Evolutionary conservation across 2,329 filamentous ascomycete genomes (phyloP), one percentile per base, ranked within the genome.

Genomic region (Lachnellula willkommii): DNA sequence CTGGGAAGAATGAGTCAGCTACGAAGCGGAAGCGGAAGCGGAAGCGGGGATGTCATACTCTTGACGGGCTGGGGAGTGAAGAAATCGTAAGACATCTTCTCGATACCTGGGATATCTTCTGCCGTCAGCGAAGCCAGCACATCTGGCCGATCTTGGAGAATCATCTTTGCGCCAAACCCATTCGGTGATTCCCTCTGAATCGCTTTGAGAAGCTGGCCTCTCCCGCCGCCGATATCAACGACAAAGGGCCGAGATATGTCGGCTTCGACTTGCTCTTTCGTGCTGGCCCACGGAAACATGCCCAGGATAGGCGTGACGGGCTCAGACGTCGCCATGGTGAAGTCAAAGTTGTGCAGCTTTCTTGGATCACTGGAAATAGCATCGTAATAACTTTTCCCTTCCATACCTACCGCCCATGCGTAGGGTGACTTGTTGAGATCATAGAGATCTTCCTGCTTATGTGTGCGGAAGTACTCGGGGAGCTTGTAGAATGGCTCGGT

Each of bases 41-140:
- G 20, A n/a, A n/a, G n/a, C n/a, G 43, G 12, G 43, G n/a, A 40
- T 9, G 8, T 22, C 37, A 11, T 46, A 1, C 72, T 73, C 24
- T 64, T 68, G 11, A 76, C 58, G 0, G 72, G 72, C 53, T 76
- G 73, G 3, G 69, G 65, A 0, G 66, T 69, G 55, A 76, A 72
- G 58, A 74, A 71, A 51, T 75, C 69, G 52, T 75, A 67, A 3
- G 60, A 56, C 45, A 65, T 62, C 1, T 65, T 55, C 4, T 60
- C 59, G 49, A 74, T 69, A 1, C 63, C 62, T 8, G 63, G 62
- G 2, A 74, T 50, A 14, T 53, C 54, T 24, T 50, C 52, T 26
- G 24, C 4, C 11, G 42, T 54, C 47, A 54, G 15, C 12, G 45
- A 20, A 14, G 37, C 36, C 26, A 54, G 50, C 1, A 73, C 66